Evolutionary conservation across 305 asterid genomes (phyloP), one percentile per base, ranked within the genome.

Genomic region (Striga hermonthica): DNA sequence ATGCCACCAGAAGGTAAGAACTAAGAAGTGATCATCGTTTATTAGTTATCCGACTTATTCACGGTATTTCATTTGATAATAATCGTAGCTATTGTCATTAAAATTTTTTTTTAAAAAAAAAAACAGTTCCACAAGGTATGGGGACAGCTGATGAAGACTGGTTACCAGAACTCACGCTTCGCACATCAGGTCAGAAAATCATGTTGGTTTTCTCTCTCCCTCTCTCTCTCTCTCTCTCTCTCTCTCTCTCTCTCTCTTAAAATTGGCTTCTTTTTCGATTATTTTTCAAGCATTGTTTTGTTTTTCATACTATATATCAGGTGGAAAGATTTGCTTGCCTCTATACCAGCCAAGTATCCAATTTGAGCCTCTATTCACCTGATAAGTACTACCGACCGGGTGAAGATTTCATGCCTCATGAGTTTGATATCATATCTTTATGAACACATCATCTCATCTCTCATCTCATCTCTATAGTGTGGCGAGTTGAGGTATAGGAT

Each of bases 101-200:
- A n/a, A n/a, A n/a, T n/a, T n/a, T n/a, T n/a, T n/a, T n/a, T n/a
- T n/a, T n/a, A n/a, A n/a, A n/a, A n/a, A n/a, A n/a, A n/a, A n/a
- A n/a, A n/a, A n/a, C 89, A 94, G 99, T 94, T 94, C 82, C 99
- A 94, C 76, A 75, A 80, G 76, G 96, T 90, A 15, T 94, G 99
- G 99, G 99, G 99, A 76, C 98, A 90, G 60, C 83, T 94, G 72
- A 85, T 94, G 99, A 90, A 88, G 78, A 88, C 99, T 3, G 99
- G 99, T 22, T 91, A 90, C 76, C 99, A 94, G 79, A 94, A 86
- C 74, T 94, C 99, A 35, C 96, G 97, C 65, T 94, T 90, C 50
- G 98, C 99, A 1, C 98, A 94, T 83, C 99, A 94, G 98, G 99
- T 90, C 55, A 59, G 69, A 50, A 59, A 41, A 53, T 22, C 62